Evolutionary conservation across 495 filamentous ascomycete species (phyloP), one percentile per base, ranked within the genome.

Genomic region (Cairneyella variabilis): DNA sequence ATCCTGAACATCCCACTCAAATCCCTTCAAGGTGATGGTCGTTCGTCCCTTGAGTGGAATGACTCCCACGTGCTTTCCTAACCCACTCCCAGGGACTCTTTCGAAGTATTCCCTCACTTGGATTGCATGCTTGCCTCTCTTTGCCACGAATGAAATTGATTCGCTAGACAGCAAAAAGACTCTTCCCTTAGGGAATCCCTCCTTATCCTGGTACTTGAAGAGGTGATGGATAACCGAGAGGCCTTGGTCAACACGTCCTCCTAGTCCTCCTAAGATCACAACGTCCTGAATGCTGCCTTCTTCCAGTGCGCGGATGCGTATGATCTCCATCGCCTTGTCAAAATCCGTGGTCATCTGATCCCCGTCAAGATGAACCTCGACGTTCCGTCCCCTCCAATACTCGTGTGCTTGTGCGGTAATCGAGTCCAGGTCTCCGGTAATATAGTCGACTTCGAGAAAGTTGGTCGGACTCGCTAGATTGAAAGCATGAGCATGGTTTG

Each of bases 351-450:
- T 85, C 64, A 93, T 79, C 62, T 97, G 89, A 64, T 95, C 89
- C 21, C 71, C 58, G 51, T 91, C 82, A 58, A 80, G 65, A 49
- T 88, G 70, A 30, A 97, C 71, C 17, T 72, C 52, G 0, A 82
- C 78, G 4, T 69, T 69, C 9, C 68, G 70, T 0, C 65, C 53
- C 36, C 72, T 64, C 71, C 90, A 97, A 65, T 85, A 85, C 1
- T 66, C 28, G 32, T 71, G 72, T 0, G 85, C 71, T 17, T 75
- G 65, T 10, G 79, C 72, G 2, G 64, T 68, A 16, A 97, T 70
- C 14, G 90, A 96, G 74, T 98, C 93, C 1, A 97, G 75, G 62
- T 98, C 93, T 47, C 93, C 93, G 58, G 90, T 80, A 50, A 98
- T 90, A 37, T 72, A 65, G 58, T 83, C 63, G 0, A 92, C 88